Evolutionary conservation across 164 flowering plant genomes (phyloP).

Genomic region (Tetracentron sinense): DNA sequence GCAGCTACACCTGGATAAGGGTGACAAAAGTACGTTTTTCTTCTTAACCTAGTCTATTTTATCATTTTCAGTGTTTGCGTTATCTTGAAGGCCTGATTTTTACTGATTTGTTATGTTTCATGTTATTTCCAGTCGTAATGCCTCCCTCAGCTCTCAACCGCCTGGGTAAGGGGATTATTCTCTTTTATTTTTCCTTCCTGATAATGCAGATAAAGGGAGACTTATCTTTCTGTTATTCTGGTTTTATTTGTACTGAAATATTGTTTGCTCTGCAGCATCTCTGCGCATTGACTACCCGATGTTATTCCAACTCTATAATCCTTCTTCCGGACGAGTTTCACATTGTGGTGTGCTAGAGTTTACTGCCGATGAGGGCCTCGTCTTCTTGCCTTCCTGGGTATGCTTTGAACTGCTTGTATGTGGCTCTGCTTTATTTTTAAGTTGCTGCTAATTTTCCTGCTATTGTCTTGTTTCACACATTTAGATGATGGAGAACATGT

Average conservation of each 20-base stretch:
- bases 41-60: constrained; percentile 5
- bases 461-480: neutral
- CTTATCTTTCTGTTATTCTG: neutral
- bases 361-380: constrained; percentile 96
- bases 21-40: constrained; percentile 63
- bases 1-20: constrained; percentile 76
- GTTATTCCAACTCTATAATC: constrained; percentile 87
- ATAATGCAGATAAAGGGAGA: too few species aligned
- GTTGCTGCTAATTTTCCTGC: neutral
- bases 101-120: constrained; percentile 8
- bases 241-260: constrained; percentile 1
- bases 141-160: constrained; percentile 79
- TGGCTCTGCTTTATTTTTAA: too few species aligned
- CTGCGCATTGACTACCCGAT: constrained; percentile 90
- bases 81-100: neutral
- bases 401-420: neutral
- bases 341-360: constrained; percentile 98
- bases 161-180: constrained; percentile 45
- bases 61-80: neutral
- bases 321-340: constrained; percentile 65
- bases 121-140: constrained; percentile 58
- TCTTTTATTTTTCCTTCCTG: too few species aligned
- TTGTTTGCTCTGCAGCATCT: constrained; percentile 43
- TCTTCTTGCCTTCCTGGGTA: constrained; percentile 92
- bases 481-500: constrained; percentile 98